Percentiles rank a stretch among this genome's conserved stretches.
Evolutionary conservation across 1,284 basidiomycete genomes (phyloP).

Genomic region (Apiotrichum laibachii): DNA sequence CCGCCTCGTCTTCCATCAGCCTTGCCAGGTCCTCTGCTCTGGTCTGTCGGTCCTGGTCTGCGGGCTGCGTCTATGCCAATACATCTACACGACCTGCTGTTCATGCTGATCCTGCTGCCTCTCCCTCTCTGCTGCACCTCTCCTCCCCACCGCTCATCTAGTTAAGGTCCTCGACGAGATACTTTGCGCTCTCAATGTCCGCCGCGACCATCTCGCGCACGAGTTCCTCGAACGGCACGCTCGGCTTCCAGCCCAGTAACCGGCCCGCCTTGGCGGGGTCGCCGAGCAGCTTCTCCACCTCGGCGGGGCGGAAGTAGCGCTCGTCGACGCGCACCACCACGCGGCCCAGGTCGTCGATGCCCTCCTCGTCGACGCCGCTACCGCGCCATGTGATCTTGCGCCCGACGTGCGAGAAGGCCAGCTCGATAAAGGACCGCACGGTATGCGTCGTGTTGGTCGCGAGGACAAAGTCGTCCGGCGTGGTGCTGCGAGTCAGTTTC

Average conservation of each 20-base stretch:
- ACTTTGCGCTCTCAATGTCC: constrained; percentile 25
- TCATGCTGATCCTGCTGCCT: background rate
- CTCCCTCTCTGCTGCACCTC: too few species aligned
- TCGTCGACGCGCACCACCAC: constrained; percentile 22
- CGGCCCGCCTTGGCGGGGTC: constrained; percentile 69
- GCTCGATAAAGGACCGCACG: constrained; percentile 84
- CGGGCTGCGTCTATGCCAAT: too few species aligned
- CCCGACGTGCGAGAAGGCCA: constrained; percentile 68
- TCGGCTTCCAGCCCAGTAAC: constrained; percentile 78
- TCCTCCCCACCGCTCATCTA: constrained; percentile 2
- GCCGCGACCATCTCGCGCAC: constrained; percentile 74
- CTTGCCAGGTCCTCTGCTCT: too few species aligned
- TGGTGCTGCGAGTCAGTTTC: constrained; percentile 7
- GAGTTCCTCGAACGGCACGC: constrained; percentile 72
- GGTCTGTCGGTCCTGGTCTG: too few species aligned
- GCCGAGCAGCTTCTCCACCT: constrained; percentile 65
- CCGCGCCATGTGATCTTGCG: constrained; percentile 74
- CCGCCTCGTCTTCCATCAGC: too few species aligned
- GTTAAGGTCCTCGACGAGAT: constrained; percentile 29
- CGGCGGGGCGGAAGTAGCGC: constrained; percentile 60
- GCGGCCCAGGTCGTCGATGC: constrained; percentile 11
- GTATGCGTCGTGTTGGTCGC: constrained; percentile 89
- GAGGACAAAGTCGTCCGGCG: constrained; percentile 80
- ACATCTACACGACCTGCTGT: background rate
- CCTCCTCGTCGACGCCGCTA: constrained; percentile 57